Evolutionary conservation across 2,329 filamentous ascomycete genomes (phyloP).

Genomic region (Nakataea oryzae): DNA sequence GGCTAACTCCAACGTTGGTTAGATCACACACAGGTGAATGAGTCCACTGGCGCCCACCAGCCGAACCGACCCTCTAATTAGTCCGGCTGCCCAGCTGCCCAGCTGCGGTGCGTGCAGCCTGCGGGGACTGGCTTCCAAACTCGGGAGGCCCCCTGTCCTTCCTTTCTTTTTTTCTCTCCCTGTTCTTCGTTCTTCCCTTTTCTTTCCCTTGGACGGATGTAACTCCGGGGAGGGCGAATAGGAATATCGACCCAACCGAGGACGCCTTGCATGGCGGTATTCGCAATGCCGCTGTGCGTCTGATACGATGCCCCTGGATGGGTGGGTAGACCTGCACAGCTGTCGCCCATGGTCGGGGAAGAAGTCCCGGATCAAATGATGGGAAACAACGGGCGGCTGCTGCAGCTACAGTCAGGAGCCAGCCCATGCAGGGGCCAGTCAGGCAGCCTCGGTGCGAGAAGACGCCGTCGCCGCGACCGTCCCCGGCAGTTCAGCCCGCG

Average conservation of each 20-base stretch:
- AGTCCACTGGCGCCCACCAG: neutral
- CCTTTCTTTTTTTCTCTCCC: neutral
- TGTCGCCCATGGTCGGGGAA: neutral
- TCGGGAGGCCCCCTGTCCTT: neutral
- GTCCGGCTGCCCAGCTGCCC: too few species aligned
- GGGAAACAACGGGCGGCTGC: neutral
- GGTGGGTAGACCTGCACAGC: neutral
- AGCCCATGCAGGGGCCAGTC: neutral
- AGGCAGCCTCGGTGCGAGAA: too few species aligned
- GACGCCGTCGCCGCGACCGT: neutral
- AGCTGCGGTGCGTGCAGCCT: neutral
- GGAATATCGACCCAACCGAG: neutral
- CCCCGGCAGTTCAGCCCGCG: neutral
- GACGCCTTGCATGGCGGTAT: neutral
- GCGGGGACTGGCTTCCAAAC: neutral
- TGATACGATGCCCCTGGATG: neutral
- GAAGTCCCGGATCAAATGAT: neutral
- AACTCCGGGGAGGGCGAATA: neutral
- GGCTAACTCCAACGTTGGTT: neutral
- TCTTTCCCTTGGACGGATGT: neutral
- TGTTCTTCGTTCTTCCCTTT: neutral
- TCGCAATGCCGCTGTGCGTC: neutral
- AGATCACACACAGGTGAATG: neutral
- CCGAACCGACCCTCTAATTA: too few species aligned
- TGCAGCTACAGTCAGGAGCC: neutral